Base-by-base conservation (phyloP, 2,329 filamentous ascomycete species). In the Penicillium sp. region DNA sequence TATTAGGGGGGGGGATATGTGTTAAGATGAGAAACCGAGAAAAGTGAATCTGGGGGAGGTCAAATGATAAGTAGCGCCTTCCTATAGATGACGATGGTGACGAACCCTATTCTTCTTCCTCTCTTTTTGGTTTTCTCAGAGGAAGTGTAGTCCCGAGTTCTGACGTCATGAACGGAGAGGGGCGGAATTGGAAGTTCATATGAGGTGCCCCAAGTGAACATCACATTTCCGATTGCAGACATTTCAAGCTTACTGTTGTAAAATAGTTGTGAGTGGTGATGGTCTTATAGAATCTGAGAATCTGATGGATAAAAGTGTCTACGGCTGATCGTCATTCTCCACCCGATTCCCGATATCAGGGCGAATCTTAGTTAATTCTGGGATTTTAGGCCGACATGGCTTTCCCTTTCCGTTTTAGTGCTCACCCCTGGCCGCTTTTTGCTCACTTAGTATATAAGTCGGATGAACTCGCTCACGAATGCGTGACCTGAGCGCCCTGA, bases 101-200 rank as follows among this genome's bases (percentile, higher is more conserved):
- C 37, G 52, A 62, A 61, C 53, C 52, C 55, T 63, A 55, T 60
- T 53, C 40, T 47, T 47, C 35, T 9, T 14, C 54, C 32, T 39
- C 48, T 49, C 42, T 50, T 53, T 50, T 34, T 26, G 24, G 24
- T 37, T 32, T 32, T 45, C 26, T 32, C 34, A 40, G 43, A 61
- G 57, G 58, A 64, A 64, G 48, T 56, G 29, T 51, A 59, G 50
- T 61, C 59, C 61, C 57, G 58, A 53, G 59, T 57, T 55, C 51
- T 61, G 53, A 72, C 69, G 69, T 72, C 69, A 72, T 65, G 65
- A 63, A 63, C 63, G 65, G 65, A 60, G 61, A 64, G 57, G 43
- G 32, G 35, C 50, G 50, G 50, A 53, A 18, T 43, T 48, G 18
- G 26, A 48, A 22, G 47, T 44, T 51, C 29, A 51, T 45, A 3